Base-by-base conservation (phyloP, 2,329 filamentous ascomycete species). In the Colletotrichum costaricense region DNA sequence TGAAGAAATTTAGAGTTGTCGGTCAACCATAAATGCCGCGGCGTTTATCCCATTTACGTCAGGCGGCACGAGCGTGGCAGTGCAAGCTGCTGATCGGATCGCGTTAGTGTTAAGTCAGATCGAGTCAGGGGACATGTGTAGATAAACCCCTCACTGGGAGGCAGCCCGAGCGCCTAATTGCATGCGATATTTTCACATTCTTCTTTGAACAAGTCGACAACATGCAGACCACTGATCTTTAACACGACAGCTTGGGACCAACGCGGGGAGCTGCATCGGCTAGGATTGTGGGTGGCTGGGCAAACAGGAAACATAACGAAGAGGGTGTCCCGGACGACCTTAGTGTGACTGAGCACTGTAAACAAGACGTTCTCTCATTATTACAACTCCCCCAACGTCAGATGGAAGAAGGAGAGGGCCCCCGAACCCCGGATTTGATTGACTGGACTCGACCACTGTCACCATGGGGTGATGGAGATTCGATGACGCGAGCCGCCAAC, bases 141-240 rank as follows among this genome's bases (percentile, higher is more conserved):
- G 12, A 69, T 64, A 73, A 73, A 73, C 70, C 70, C 70, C 70
- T 70, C 70, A 69, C 33, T 46, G 57, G 67, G 66, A 73, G 70
- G 69, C 49, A 64, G 42, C 67, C 70, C 66, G 42, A 46, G 65
- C 65, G 8, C 33, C 26, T 54, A 52, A 9, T 6, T 46, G 16
- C 55, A 68, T 38, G 42, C 19, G 42, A 49, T 28, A 7, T 62
- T 28, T 22, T 19, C 4, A 26, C 9, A 7, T 9, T 8, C 0
- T 4, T 11, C n/a, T 19, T 33, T 8, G 26, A 7, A 26, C 9
- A 22, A 12, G 28, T 9, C n/a, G 24, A n/a, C 3, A 33, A 33
- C 60, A 33, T 30, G 46, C 22, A 8, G n/a, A 14, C 26, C n/a
- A n/a, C 8, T 16, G 19, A 35, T 33, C 38, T 49, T 33, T 26